Conservation (phyloP, 371 early-diverging fungal genomes). For the Sanchytrium tribonematis region DNA sequence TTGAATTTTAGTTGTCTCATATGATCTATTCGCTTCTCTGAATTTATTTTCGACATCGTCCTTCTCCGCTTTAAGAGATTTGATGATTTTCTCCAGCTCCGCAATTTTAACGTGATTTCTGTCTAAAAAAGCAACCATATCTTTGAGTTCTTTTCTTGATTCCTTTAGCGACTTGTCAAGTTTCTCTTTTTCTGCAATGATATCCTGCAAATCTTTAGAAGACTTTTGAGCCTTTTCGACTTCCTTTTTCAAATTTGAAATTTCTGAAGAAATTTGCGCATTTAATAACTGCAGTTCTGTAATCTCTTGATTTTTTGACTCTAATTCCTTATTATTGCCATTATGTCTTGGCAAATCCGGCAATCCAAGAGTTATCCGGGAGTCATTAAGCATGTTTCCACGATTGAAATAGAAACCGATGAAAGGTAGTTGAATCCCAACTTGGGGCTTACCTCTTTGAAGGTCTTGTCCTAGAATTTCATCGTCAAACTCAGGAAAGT, state of each 20-base stretch:
- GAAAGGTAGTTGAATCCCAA: slow-evolving; percentile 6
- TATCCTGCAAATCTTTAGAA: neutral
- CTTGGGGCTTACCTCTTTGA: slow-evolving; percentile 4
- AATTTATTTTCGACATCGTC: neutral
- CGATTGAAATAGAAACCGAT: slow-evolving; percentile 17
- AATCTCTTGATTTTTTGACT: neutral
- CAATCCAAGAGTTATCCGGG: neutral
- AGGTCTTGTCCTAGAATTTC: slow-evolving; percentile 2
- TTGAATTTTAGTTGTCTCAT: neutral
- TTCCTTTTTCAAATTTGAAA: neutral
- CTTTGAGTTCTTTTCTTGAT: neutral
- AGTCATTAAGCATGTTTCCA: slow-evolving; percentile 1
- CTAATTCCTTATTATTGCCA: slow-evolving; percentile 1
- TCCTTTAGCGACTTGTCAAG: neutral
- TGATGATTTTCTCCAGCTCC: neutral
- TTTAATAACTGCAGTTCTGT: neutral
- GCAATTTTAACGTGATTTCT: slow-evolving; percentile 1
- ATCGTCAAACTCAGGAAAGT: slow-evolving; percentile 54
- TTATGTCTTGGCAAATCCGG: neutral
- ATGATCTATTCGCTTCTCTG: neutral
- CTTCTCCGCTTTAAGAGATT: neutral
- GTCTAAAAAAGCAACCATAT: neutral
- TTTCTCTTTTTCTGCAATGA: neutral
- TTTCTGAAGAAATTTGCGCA: neutral
- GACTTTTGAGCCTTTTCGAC: neutral